A percentile compares a stretch with the other conserved stretches of the same genome.
Conservation (phyloP, 805 yeast species). For the Ogataea corticis region DNA sequence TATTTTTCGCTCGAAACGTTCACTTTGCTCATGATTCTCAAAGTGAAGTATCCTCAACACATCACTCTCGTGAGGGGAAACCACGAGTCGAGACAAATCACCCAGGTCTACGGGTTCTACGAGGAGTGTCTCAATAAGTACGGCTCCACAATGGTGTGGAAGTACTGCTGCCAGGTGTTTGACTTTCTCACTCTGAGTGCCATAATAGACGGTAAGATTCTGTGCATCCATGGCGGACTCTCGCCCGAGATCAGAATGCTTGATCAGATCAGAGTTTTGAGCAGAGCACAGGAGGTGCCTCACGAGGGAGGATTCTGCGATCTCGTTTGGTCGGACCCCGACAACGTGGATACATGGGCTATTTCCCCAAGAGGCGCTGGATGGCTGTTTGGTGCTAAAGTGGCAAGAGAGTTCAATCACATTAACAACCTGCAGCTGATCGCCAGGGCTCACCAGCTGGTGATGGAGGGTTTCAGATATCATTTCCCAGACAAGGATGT, state of each 20-base stretch:
- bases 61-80: constrained; percentile 95
- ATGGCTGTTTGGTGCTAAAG: constrained; percentile 93
- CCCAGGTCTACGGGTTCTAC: constrained; percentile 98
- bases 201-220: constrained; percentile 87
- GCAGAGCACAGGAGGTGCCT: constrained; percentile 97
- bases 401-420: constrained; percentile 93
- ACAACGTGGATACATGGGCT: constrained; percentile 97
- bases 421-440: constrained; percentile 85
- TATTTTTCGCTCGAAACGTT: constrained; percentile 92
- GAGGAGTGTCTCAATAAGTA: constrained; percentile 93
- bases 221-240: constrained; percentile 97
- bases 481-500: constrained; percentile 96
- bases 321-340: constrained; percentile 97
- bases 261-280: constrained; percentile 91
- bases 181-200: constrained; percentile 94
- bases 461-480: constrained; percentile 97
- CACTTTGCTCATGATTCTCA: constrained; percentile 88
- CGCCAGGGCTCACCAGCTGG: constrained; percentile 97
- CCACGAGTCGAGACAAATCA: constrained; percentile 94
- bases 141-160: constrained; percentile 95
- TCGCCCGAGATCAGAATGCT: constrained; percentile 97
- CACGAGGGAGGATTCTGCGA: constrained; percentile 99
- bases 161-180: constrained; percentile 93
- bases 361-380: constrained; percentile 99
- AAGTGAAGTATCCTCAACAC: constrained; percentile 67